phyloP scores from a whole-genome alignment of 2,329 filamentous ascomycete genomes.

The Apiospora hydei region DNA sequence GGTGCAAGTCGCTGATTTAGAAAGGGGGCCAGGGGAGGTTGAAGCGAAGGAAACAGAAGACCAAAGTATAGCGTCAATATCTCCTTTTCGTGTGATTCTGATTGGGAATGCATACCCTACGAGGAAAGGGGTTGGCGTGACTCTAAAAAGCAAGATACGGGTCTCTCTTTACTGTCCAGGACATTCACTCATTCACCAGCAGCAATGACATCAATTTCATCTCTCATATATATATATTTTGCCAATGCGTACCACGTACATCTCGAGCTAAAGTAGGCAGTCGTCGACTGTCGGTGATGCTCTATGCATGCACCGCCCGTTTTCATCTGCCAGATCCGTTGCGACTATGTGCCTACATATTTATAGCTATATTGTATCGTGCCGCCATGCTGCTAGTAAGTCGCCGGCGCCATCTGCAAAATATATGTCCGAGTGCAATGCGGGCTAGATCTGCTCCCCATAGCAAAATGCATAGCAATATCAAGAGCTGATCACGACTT shows the following conservation, averaged over 20 bases:
- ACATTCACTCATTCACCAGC: background rate
- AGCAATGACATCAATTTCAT: background rate
- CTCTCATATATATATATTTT: background rate
- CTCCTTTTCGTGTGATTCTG: background rate
- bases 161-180: background rate
- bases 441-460: background rate
- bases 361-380: background rate
- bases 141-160: background rate
- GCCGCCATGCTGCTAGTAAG: background rate
- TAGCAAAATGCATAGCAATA: background rate
- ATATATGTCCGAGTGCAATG: background rate
- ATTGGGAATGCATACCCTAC: background rate
- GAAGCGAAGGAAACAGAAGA: too few species aligned
- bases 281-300: background rate
- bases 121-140: background rate
- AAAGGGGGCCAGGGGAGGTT: too few species aligned
- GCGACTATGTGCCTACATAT: background rate
- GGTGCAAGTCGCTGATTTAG: background rate
- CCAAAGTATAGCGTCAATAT: background rate
- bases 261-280: background rate
- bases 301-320: background rate
- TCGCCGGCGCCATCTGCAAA: background rate
- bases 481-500: background rate
- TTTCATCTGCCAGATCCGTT: background rate
- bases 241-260: background rate